Conservation (phyloP, 495 filamentous ascomycete species). For the Penicillium cinerascens region DNA sequence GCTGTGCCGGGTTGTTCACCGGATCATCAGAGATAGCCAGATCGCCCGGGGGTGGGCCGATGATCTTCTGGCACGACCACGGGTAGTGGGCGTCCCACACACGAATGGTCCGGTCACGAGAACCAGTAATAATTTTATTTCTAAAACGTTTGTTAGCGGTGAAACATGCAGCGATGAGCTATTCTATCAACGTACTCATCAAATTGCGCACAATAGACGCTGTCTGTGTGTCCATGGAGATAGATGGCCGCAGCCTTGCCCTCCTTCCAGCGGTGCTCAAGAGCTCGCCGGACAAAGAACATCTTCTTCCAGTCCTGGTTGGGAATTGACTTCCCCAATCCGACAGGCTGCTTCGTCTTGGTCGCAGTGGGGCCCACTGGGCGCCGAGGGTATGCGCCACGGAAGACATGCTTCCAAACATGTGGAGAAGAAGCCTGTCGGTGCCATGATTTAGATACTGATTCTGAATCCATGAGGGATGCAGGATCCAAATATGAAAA, state of each 20-base stretch:
- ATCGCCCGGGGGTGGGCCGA: conserved; percentile 50
- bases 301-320: conserved; percentile 82
- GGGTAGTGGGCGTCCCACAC: conserved; percentile 88
- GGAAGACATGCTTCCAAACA: conserved; percentile 77
- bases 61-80: conserved; percentile 74
- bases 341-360: conserved; percentile 40
- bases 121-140: conserved; percentile 89
- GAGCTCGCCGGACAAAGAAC: conserved; percentile 67
- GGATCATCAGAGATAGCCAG: conserved; percentile 26
- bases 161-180: too few relatives aligned
- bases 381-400: conserved; percentile 54
- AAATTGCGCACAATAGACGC: conserved; percentile 96
- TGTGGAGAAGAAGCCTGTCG: conserved; percentile 58
- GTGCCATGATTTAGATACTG: conserved; percentile 64
- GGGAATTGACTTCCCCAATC: conserved; percentile 47
- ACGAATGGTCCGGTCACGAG: conserved; percentile 89
- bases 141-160: too few relatives aligned
- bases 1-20: conserved; percentile 36
- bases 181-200: conserved; percentile 61
- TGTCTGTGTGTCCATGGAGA: conserved; percentile 87
- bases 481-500: conserved; percentile 66
- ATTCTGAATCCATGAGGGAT: conserved; percentile 57
- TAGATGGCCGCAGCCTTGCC: conserved; percentile 79
- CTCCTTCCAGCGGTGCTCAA: conserved; percentile 75
- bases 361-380: conserved; percentile 42